Base-by-base conservation (phyloP, 352 stramenopile species). In the Phytophthora citrophthora region DNA sequence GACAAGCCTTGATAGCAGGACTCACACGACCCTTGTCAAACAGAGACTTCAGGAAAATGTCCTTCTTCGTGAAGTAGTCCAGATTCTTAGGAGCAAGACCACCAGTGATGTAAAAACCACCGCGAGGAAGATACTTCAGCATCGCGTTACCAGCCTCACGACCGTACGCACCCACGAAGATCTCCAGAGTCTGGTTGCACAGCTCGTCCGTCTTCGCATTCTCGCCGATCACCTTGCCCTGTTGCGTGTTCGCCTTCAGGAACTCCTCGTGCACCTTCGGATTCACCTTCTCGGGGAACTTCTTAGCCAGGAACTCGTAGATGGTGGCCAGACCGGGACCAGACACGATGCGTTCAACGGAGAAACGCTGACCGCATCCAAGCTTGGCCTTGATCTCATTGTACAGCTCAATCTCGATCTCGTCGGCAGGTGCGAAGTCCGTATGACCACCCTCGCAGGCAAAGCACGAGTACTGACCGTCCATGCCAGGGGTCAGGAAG, bases 71-170 rank as follows among this genome's bases (percentile, higher is more conserved):
- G 72, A 99, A 98, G 58, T 93, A 94, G 64, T 94, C 77, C 40
- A 99, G 79, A 74, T 99, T 98, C 82, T 99, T 99, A 2, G 91
- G 91, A 32, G 97, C 97, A 36, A 99, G 86, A 50, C 96, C 96
- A 29, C 97, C 97, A 8, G 94, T 97, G 48, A 99, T 90, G 86
- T 98, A 99, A 57, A 99, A 90, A 29, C 97, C 97, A 72, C 96
- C 96, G 20, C 87, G 95, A 40, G 96, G 96, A 59, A 99, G 86
- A 62, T 93, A 98, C 76, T 98, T 98, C 55, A 99, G 85, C 49
- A 88, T 89, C 51, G 89, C 86, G 70, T 94, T 96, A 45, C 97
- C 96, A 56, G 94, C 91, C 77, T 99, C 97, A 62, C 80, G 84
- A 45, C 95, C 97, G 69, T 99, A 99, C n/a, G 94, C 84, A 67